Evolutionary conservation across 2,329 filamentous ascomycete species (phyloP).

Genomic region (Trichophyton simii): DNA sequence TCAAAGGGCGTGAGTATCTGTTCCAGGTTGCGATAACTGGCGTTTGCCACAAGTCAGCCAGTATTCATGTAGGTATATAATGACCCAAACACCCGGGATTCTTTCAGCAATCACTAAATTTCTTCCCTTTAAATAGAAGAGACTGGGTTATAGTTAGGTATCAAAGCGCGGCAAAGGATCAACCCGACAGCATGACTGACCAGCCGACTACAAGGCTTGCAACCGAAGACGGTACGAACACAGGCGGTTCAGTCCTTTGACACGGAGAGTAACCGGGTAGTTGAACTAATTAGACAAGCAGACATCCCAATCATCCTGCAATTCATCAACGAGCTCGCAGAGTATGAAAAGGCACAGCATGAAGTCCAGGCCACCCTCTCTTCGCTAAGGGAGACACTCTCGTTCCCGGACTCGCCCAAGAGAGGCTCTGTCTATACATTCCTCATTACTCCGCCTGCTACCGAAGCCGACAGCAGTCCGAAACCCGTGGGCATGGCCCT

Average conservation of each 20-base stretch:
- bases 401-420: constrained; percentile 51
- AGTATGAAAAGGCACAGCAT: constrained; percentile 68
- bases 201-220: constrained; percentile 31
- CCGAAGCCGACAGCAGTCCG: constrained; percentile 29
- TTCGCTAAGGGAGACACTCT: constrained; percentile 60
- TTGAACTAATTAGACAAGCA: constrained; percentile 24
- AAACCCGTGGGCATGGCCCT: constrained; percentile 63
- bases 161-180: background rate
- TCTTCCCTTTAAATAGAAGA: background rate
- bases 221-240: constrained; percentile 25
- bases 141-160: background rate
- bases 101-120: background rate
- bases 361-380: constrained; percentile 67
- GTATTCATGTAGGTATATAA: background rate
- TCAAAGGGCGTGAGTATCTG: background rate
- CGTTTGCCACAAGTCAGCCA: background rate
- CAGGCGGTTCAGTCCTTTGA: background rate
- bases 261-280: background rate
- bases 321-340: constrained; percentile 73
- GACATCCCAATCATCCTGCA: constrained; percentile 70
- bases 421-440: constrained; percentile 61
- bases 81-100: background rate
- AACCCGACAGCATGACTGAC: constrained; percentile 19
- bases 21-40: background rate
- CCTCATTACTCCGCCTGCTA: constrained; percentile 44